Base-by-base conservation (phyloP, 2,329 filamentous ascomycete genomes). In the Fusarium lateritium region DNA sequence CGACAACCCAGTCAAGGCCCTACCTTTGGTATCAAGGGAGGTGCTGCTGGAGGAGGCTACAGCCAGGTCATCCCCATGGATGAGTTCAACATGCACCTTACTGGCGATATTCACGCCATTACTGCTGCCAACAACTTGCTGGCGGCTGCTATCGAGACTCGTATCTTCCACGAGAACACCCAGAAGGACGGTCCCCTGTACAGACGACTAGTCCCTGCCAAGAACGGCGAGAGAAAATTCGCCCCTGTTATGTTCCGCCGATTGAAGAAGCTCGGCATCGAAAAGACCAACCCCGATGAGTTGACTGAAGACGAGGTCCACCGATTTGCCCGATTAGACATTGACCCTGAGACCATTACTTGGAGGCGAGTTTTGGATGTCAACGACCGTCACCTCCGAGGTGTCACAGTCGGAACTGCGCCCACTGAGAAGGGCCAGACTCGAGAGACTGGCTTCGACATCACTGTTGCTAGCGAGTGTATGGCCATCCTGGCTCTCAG, bases 61-160 rank as follows among this genome's bases (percentile, higher is more conserved):
- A 97, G 94, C 80, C 96, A 99, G 80, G 96, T 99, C 77, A 98
- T 99, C 75, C 96, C 96, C 62, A 99, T 99, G 96, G 96, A 99
- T 75, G 96, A 99, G 81, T 99, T 99, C 85, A 99, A 99, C 82
- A 85, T 99, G 77, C 96, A 99, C 80, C 83, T 99, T 76, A 99
- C 96, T 56, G 96, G 96, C 75, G 96, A 99, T 79, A 98, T 99
- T 59, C 96, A 99, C 79, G 96, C 96, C 70, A 96, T 99, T 76
- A 94, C 94, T 54, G 95, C 95, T 28, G 96, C 96, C 38, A 99
- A 98, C 87, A 99, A 99, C 82, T 86, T 99, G 60, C 88, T 99
- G 43, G 95, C 96, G 44, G 96, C 96, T 56, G 96, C 96, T 36
- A 97, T 99, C 67, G 96, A 99, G 78, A 98, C 96, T 3, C 91